Evolutionary conservation across 257 asterid species (phyloP).

Genomic region (Galeopsis tetrahit): DNA sequence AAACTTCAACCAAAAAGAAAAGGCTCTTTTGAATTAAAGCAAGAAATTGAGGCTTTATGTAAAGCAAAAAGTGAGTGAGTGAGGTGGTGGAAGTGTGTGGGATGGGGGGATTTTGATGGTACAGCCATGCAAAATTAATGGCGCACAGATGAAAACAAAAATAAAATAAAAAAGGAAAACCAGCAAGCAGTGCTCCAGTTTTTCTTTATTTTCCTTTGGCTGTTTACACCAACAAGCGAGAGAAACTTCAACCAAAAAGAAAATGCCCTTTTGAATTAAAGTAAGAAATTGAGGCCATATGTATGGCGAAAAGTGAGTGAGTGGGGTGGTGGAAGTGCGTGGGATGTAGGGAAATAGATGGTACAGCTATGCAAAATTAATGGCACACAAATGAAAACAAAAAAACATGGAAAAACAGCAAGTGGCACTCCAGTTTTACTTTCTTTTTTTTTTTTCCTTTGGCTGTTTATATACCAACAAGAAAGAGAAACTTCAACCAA

Average conservation of each 20-base stretch:
- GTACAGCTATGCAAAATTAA: slow-evolving; percentile 37
- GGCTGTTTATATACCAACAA: neutral
- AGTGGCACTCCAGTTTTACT: too few species aligned
- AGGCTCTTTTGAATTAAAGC: slow-evolving; percentile 6
- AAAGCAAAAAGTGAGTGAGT: slow-evolving; percentile 23
- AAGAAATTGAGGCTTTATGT: slow-evolving; percentile 25
- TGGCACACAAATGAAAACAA: neutral
- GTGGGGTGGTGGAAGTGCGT: slow-evolving; percentile 19
- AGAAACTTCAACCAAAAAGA: slow-evolving; percentile 9
- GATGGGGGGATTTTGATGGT: too few species aligned
- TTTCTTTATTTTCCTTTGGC: neutral
- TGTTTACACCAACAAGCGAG: neutral
- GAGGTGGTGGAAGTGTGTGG: neutral
- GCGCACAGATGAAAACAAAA: too few species aligned
- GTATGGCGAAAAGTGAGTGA: slow-evolving; percentile 24
- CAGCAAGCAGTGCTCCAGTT: neutral
- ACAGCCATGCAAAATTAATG: too few species aligned
- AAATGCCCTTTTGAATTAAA: slow-evolving; percentile 8
- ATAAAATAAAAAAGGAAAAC: neutral
- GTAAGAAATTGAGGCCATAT: slow-evolving; percentile 26
- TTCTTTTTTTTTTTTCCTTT: too few species aligned
- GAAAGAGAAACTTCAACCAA: slow-evolving; percentile 13
- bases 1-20: slow-evolving; percentile 12
- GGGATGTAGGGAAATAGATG: slow-evolving; percentile 34
- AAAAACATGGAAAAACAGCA: too few species aligned